phyloP scores from a whole-genome alignment of 1,284 basidiomycete genomes.

The Trichosporon coremiiforme region DNA sequence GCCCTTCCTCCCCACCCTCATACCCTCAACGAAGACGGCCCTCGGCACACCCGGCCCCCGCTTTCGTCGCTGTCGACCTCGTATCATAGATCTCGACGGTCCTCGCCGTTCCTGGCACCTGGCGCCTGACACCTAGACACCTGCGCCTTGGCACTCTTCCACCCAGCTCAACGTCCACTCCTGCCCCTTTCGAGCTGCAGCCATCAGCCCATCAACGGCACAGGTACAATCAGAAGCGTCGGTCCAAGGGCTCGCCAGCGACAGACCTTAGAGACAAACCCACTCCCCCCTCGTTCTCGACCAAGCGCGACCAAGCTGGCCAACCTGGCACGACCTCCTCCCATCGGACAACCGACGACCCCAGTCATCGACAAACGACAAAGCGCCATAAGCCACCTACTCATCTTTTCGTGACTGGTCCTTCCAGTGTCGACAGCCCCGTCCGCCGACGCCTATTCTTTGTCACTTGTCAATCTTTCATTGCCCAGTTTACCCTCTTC shows the following conservation, averaged over 20 bases:
- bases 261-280: constrained; percentile 9
- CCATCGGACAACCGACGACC: constrained; percentile 12
- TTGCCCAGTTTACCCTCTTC: constrained; percentile 1
- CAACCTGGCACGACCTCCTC: neutral
- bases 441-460: neutral
- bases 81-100: constrained; percentile 10
- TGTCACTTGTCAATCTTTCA: constrained; percentile 18
- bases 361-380: neutral
- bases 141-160: neutral
- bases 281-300: neutral
- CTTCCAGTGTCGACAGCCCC: neutral
- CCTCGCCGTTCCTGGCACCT: constrained; percentile 3
- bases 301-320: neutral
- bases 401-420: neutral
- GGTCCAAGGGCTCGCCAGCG: neutral
- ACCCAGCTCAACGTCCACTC: neutral
- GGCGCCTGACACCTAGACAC: neutral
- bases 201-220: neutral
- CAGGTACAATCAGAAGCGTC: constrained; percentile 11
- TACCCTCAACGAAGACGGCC: neutral
- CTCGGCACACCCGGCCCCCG: neutral
- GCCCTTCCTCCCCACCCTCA: neutral
- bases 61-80: neutral
- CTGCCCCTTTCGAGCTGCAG: neutral
- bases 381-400: constrained; percentile 15